phyloP scores from a whole-genome alignment of 176 grass and related monocot species.

The Puccinellia tenuiflora region DNA sequence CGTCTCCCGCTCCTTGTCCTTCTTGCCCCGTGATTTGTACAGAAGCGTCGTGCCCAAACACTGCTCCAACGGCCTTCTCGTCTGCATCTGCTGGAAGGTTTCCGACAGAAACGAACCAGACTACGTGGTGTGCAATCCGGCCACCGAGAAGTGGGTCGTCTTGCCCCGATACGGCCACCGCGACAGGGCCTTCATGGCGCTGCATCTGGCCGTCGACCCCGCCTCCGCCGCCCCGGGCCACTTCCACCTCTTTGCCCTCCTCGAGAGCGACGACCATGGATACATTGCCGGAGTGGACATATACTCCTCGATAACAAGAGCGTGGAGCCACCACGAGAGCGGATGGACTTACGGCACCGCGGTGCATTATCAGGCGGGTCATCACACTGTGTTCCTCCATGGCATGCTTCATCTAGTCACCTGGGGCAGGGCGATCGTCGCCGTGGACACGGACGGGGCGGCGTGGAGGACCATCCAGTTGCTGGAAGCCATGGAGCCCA shows the following conservation, averaged over 20 bases:
- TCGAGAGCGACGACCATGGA: background rate
- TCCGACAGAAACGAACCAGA: background rate
- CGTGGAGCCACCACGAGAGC: background rate
- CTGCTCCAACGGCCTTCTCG: background rate
- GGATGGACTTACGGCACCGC: too few relatives aligned
- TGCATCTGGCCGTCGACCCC: background rate
- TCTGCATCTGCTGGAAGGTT: background rate
- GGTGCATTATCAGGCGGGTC: too few relatives aligned
- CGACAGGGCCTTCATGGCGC: background rate
- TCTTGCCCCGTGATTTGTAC: background rate
- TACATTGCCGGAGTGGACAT: background rate
- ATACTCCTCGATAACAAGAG: background rate
- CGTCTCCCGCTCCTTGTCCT: background rate
- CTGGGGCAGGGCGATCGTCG: too few relatives aligned
- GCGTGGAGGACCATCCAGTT: too few relatives aligned
- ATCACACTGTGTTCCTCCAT: too few relatives aligned
- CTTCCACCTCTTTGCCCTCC: background rate
- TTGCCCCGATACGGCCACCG: background rate
- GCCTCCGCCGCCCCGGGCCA: background rate
- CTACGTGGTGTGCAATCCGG: background rate
- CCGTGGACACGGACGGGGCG: too few relatives aligned
- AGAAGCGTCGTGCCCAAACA: background rate
- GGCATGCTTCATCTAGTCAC: too few relatives aligned
- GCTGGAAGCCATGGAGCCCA: too few relatives aligned
- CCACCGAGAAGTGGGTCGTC: background rate